These are phyloP conservation scores for Pueraria montana DNA, from an alignment of 306 rosid genomes.

Conservation along the genomic window DNA sequence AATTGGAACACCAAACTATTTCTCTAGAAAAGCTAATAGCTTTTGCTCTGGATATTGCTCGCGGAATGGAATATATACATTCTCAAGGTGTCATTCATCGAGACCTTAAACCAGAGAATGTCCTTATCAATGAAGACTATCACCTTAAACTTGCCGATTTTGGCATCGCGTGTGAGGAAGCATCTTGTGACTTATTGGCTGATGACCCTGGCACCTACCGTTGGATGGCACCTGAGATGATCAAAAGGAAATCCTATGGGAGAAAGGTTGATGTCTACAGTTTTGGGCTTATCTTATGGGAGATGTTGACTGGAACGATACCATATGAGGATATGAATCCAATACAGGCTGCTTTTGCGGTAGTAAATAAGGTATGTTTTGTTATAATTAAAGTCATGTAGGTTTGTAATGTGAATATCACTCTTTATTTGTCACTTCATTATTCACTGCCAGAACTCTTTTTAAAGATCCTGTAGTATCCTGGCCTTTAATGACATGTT, in stretches of 20 bases:
- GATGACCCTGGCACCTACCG: conserved; percentile 97
- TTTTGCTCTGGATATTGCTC: conserved; percentile 86
- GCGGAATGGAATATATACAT: conserved; percentile 94
- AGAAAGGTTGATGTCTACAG: conserved; percentile 93
- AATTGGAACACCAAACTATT: conserved; percentile 69
- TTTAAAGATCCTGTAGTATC: background rate
- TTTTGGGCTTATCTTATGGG: conserved; percentile 95
- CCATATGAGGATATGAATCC: conserved; percentile 97
- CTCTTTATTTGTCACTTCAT: conserved; percentile 19
- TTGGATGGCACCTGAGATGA: conserved; percentile 99
- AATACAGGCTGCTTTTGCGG: conserved; percentile 98
- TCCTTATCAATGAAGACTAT: conserved; percentile 68
- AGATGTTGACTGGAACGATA: conserved; percentile 83
- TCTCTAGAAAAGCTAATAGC: conserved; percentile 64
- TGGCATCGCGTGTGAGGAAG: conserved; percentile 93
- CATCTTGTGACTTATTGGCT: conserved; percentile 73
- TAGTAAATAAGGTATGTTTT: conserved; percentile 79
- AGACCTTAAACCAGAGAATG: conserved; percentile 94
- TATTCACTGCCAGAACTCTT: background rate
- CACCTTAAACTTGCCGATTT: conserved; percentile 93
- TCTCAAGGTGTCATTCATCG: conserved; percentile 88
- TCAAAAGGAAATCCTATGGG: conserved; percentile 82
- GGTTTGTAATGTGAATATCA: conserved; percentile 24
- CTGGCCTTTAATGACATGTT: conserved; percentile 14
- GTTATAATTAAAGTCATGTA: conserved; percentile 7